Base-by-base conservation (phyloP, 257 asterid genomes). In the Jaltomata sinuosa region DNA sequence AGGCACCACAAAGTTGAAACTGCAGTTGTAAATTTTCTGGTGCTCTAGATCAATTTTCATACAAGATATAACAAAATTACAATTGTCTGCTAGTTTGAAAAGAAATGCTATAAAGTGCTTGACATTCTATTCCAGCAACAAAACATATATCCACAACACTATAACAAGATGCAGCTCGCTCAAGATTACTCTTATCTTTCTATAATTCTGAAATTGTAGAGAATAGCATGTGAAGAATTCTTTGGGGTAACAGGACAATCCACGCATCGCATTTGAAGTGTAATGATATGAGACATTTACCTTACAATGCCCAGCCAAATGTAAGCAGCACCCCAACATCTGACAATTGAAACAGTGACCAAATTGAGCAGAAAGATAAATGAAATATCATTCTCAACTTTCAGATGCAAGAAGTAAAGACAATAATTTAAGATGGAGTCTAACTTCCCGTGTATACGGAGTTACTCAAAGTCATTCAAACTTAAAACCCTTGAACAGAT, bases 231-330 rank as follows among this genome's bases (percentile, higher is more conserved):
- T 47, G 81, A 25, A 76, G 55, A n/a, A 47, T 27, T 25, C 61
- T 47, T 45, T 15, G 34, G 40, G 59, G 11, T 74, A 2, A 1
- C 38, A n/a, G 74, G 50, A 82, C 49, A 64, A 47, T 64, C 38
- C 34, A 65, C 36, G 14, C 52, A 77, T 59, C 47, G 47, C 34
- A 19, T 80, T 59, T n/a, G 83, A 84, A 79, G 83, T 53, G 12
- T 72, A 22, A 74, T 38, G 62, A 77, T 50, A 86, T 50, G 64
- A 67, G n/a, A 68, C 29, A 71, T 54, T 72, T 86, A 92, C 94
- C 94, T 92, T 92, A 90, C 68, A 81, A 87, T 49, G 97, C 97
- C 98, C 98, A 94, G 54, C 98, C 98, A 83, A 94, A 94, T 83
- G 97, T 91, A 87, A 92, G 91, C 84, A 94, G 85, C 52, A 87